Conservation (phyloP, 2,329 filamentous ascomycete genomes). For the Aspergillus melleus region DNA sequence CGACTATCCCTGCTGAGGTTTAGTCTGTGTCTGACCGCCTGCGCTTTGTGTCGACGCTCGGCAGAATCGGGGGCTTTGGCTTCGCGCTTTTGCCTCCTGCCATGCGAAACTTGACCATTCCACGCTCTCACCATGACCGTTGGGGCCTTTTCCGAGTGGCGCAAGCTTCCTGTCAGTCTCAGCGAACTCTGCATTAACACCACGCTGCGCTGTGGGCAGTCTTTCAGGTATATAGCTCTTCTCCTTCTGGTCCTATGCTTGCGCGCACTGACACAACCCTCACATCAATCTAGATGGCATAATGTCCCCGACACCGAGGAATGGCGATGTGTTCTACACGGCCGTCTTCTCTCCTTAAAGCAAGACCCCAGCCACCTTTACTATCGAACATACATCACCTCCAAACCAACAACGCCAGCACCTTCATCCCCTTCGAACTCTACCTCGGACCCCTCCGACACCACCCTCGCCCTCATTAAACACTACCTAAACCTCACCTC, state of each 20-base stretch:
- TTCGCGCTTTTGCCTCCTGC: constrained; percentile 1
- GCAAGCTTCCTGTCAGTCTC: constrained; percentile 77
- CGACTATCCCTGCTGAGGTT: constrained; percentile 16
- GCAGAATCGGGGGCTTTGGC: constrained; percentile 24
- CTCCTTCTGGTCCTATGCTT: neutral
- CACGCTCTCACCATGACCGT: constrained; percentile 33
- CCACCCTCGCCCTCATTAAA: constrained; percentile 70
- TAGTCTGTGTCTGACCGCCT: constrained; percentile 31
- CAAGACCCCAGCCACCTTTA: constrained; percentile 79
- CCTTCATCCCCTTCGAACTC: constrained; percentile 26
- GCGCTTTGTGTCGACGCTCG: constrained; percentile 6
- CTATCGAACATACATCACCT: constrained; percentile 69
- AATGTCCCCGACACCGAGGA: constrained; percentile 70
- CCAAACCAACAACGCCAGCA: constrained; percentile 7
- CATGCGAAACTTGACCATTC: neutral
- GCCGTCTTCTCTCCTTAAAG: constrained; percentile 78
- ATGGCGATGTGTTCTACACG: constrained; percentile 88
- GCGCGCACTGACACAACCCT: neutral
- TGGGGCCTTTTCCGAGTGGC: constrained; percentile 71
- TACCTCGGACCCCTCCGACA: constrained; percentile 46
- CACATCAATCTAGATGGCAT: constrained; percentile 89
- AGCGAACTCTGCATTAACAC: constrained; percentile 93
- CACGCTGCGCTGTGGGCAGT: constrained; percentile 90
- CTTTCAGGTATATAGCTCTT: constrained; percentile 62
- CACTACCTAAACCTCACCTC: constrained; percentile 85